phyloP scores from a whole-genome alignment of 1,139 yeast species.

The Ogataea hybrid region DNA sequence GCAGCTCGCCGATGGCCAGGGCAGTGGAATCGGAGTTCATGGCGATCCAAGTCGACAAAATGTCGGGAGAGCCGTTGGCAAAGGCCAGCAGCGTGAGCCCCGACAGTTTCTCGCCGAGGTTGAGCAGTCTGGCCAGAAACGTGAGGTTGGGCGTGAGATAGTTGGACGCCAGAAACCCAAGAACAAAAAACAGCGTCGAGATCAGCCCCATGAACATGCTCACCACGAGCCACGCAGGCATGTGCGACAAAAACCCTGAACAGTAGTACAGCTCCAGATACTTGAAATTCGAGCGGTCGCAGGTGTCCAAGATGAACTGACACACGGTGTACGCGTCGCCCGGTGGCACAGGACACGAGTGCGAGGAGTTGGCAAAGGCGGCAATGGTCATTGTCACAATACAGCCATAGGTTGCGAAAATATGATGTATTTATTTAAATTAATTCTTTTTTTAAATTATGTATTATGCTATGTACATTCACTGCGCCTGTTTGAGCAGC shows the following conservation, averaged over 20 bases:
- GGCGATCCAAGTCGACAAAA: constrained; percentile 80
- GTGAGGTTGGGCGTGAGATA: constrained; percentile 73
- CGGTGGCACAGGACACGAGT: constrained; percentile 3
- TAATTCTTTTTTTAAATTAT: not conserved
- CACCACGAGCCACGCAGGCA: constrained; percentile 8
- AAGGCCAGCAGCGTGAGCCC: constrained; percentile 87
- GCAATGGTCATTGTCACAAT: not conserved
- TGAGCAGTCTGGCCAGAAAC: constrained; percentile 55
- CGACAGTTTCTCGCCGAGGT: constrained; percentile 73
- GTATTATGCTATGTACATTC: constrained; percentile 9
- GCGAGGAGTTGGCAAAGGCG: not conserved
- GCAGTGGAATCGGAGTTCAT: constrained; percentile 65
- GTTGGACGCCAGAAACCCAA: constrained; percentile 76
- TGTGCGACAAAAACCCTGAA: constrained; percentile 3
- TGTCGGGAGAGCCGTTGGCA: constrained; percentile 93
- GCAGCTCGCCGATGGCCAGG: constrained; percentile 81
- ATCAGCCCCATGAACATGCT: constrained; percentile 27
- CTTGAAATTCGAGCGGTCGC: constrained; percentile 14
- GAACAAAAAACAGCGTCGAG: constrained; percentile 49
- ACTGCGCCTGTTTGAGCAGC: constrained; percentile 22
- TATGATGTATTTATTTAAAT: not conserved
- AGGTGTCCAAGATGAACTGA: constrained; percentile 14
- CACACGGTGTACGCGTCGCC: constrained; percentile 15
- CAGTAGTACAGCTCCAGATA: constrained; percentile 24
- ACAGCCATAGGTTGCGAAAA: not conserved